Evolutionary conservation across 768 basidiomycete genomes (phyloP), one percentile per base, ranked within the genome.

Genomic region (Termitomyces sp.): DNA sequence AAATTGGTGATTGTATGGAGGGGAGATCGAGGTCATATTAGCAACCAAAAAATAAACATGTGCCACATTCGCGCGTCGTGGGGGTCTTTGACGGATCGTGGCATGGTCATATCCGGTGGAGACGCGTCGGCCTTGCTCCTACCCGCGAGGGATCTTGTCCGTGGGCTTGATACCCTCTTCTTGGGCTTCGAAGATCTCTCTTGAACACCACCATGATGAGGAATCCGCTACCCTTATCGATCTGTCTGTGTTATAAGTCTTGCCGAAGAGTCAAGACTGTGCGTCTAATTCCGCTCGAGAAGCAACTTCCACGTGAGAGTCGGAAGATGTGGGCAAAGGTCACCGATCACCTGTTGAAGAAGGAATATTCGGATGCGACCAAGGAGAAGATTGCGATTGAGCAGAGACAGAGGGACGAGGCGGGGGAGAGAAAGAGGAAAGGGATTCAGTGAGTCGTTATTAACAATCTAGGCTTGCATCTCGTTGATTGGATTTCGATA

Each of bases 221-320:
- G 91, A 90, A 54, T 89, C 84, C 73, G 69, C 77, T 50, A 83
- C 86, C 7, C 79, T 98, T 8, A 74, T 98, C 52, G 93, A 99
- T 71, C 74, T 98, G 48, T 83, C 87, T 11, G 77, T 81, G 36
- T 74, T 98, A 53, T 78, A 80, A n/a, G 73, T 88, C 28, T 76
- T 96, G 16, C 95, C 94, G 12, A n/a, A n/a, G n/a, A n/a, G n/a
- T n/a, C n/a, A 98, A 98, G 82, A 69, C 70, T 8, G 94, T 98
- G 57, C 83, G 96, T n/a, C n/a, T n/a, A n/a, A n/a, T n/a, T 13
- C 89, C 94, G 7, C 67, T 98, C 55, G 84, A 86, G 66, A 83
- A 83, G 71, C 97, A 98, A 72, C 80, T 86, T 16, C 81, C 85
- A 7, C 76, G 81, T 58, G 97, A 98, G 78, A 96, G 94, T 63